Percentiles rank a stretch among this genome's conserved stretches.
Conservation (phyloP, 768 basidiomycete genomes). For the Astraeus odoratus region DNA sequence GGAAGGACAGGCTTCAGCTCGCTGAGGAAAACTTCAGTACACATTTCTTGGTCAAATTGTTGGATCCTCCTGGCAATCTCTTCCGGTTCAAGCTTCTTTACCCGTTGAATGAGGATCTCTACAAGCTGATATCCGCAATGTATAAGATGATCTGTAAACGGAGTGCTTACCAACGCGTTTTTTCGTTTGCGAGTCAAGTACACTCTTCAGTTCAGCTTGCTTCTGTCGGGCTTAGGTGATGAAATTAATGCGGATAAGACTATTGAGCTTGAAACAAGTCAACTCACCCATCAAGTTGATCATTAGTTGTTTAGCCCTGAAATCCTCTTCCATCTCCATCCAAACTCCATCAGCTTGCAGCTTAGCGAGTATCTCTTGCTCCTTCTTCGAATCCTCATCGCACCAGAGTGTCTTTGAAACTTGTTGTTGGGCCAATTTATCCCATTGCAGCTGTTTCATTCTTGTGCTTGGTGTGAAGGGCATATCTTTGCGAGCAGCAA, state of each 20-base stretch:
- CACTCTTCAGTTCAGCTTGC: conserved; percentile 85
- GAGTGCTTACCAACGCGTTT: conserved; percentile 79
- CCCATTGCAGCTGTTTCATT: conserved; percentile 99
- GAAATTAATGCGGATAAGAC: conserved; percentile 7
- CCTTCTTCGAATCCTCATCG: conserved; percentile 55
- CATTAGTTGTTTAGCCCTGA: conserved; percentile 92
- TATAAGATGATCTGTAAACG: neutral
- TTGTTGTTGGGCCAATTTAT: conserved; percentile 89
- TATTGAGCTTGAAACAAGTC: conserved; percentile 2
- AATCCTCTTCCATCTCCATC: conserved; percentile 96
- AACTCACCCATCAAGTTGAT: conserved; percentile 78
- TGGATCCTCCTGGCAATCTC: conserved; percentile 80
- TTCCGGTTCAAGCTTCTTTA: conserved; percentile 78
- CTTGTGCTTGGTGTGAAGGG: conserved; percentile 77
- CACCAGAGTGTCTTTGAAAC: conserved; percentile 84
- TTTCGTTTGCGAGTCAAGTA: conserved; percentile 85
- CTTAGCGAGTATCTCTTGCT: conserved; percentile 75
- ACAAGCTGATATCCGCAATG: neutral
- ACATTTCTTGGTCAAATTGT: conserved; percentile 81
- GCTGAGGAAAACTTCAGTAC: conserved; percentile 82
- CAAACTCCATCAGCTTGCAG: conserved; percentile 83
- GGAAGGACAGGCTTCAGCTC: conserved; percentile 86
- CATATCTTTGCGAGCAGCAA: conserved; percentile 76
- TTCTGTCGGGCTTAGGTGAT: conserved; percentile 60
- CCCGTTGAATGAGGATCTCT: conserved; percentile 92